These are phyloP conservation scores for Scedosporium apiospermum DNA, from an alignment of 2,329 filamentous ascomycete species.

Conservation along the genomic window DNA sequence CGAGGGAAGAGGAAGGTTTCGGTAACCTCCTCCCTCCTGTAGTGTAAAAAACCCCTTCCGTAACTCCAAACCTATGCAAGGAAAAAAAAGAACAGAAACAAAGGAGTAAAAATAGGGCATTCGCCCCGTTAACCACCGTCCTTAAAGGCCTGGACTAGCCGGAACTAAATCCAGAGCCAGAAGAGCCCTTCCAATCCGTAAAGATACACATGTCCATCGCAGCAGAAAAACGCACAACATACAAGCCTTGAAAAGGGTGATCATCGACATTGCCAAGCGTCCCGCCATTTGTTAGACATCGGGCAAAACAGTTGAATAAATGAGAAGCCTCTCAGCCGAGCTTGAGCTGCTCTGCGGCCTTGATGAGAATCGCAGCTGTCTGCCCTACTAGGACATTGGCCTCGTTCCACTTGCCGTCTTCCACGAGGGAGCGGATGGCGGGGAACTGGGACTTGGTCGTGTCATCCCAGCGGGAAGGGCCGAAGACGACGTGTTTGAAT, in stretches of 20 bases:
- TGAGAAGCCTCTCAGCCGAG: constrained; percentile 9
- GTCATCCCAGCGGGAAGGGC: constrained; percentile 67
- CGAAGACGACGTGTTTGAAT: constrained; percentile 89
- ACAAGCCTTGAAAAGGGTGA: background rate
- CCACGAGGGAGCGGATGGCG: constrained; percentile 72
- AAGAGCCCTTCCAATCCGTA: background rate
- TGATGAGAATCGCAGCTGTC: constrained; percentile 56
- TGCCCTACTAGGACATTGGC: constrained; percentile 62
- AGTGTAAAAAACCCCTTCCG: background rate
- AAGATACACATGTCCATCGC: background rate
- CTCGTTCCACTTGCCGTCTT: constrained; percentile 58
- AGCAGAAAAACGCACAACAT: constrained; percentile 3
- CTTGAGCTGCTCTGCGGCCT: constrained; percentile 39
- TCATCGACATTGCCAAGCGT: no score
- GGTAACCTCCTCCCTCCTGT: no score
- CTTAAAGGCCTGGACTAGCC: no score
- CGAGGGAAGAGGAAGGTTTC: background rate
- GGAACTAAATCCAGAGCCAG: background rate
- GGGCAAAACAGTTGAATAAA: no score
- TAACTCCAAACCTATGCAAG: background rate
- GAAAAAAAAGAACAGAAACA: background rate
- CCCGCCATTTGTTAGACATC: no score
- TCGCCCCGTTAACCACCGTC: background rate
- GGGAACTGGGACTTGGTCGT: constrained; percentile 65
- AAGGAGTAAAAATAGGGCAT: background rate